These are phyloP conservation scores for Dactylellina parvicollis DNA, from an alignment of 2,329 filamentous ascomycete species.

Conservation along the genomic window DNA sequence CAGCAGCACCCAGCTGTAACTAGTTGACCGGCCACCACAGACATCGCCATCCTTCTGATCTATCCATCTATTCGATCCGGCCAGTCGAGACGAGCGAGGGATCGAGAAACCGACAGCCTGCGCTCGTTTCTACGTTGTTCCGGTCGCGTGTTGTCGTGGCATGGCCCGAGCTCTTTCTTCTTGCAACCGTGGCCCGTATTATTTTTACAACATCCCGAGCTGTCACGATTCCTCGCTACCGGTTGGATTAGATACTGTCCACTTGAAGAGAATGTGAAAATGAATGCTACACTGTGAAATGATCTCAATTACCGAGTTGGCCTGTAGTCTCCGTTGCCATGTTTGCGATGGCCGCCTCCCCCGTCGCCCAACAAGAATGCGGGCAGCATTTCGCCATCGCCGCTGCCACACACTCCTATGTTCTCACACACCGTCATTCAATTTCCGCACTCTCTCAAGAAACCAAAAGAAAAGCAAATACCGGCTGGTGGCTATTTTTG, in stretches of 20 bases:
- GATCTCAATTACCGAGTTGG: not conserved
- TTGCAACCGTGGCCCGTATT: not conserved
- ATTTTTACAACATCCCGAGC: not conserved
- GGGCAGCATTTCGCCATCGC: not conserved
- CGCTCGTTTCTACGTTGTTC: conserved; percentile 35
- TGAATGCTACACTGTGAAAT: too few species aligned
- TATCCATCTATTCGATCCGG: not conserved
- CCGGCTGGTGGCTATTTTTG: conserved; percentile 43
- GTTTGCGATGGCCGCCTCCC: not conserved
- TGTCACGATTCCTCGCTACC: conserved; percentile 19
- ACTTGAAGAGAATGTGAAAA: not conserved
- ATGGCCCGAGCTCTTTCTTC: not conserved
- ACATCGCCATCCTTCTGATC: not conserved
- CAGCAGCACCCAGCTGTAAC: not conserved
- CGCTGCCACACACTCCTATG: not conserved
- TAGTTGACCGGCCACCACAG: too few species aligned
- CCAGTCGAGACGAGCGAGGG: conserved; percentile 35
- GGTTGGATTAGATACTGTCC: not conserved
- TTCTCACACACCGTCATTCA: conserved; percentile 22
- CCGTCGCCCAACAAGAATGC: not conserved
- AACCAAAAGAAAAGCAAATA: conserved; percentile 26
- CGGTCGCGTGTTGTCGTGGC: not conserved
- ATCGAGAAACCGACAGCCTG: conserved; percentile 25
- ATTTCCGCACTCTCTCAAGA: not conserved
- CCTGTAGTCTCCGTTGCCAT: not conserved